phyloP scores from a whole-genome alignment of 495 filamentous ascomycete genomes.

The Neurospora sp. region DNA sequence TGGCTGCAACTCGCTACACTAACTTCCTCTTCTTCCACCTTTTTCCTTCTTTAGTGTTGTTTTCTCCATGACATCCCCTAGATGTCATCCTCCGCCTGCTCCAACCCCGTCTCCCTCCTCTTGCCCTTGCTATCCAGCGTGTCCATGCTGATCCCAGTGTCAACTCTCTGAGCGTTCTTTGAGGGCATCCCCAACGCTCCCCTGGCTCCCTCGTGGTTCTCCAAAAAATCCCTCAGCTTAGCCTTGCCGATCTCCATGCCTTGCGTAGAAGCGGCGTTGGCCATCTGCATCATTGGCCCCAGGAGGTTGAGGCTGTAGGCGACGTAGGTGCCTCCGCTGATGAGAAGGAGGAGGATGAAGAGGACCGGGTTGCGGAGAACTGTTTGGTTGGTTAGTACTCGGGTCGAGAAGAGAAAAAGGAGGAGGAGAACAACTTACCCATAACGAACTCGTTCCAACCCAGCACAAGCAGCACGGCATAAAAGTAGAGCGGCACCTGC shows the following conservation, averaged over 20 bases:
- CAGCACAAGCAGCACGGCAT: slow-evolving; percentile 73
- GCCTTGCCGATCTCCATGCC: slow-evolving; percentile 84
- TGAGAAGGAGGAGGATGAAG: slow-evolving; percentile 76
- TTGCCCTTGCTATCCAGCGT: slow-evolving; percentile 52
- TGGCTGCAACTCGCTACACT: neutral
- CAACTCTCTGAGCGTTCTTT: slow-evolving; percentile 17
- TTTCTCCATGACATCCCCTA: neutral
- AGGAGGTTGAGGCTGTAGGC: slow-evolving; percentile 90
- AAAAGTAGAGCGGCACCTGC: slow-evolving; percentile 92
- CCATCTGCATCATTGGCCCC: slow-evolving; percentile 92
- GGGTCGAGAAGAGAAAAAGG: neutral
- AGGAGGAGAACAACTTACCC: slow-evolving; percentile 45
- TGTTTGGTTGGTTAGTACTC: slow-evolving; percentile 33
- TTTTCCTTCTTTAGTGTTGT: too few relatives aligned
- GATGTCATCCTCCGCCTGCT: slow-evolving; percentile 34
- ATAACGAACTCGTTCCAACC: slow-evolving; percentile 96
- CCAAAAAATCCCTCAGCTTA: slow-evolving; percentile 76
- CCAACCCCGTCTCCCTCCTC: slow-evolving; percentile 30
- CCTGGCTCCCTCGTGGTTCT: slow-evolving; percentile 66
- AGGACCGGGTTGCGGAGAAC: slow-evolving; percentile 88
- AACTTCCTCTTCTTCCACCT: neutral
- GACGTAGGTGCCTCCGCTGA: slow-evolving; percentile 67
- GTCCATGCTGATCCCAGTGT: slow-evolving; percentile 45
- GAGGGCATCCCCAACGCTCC: slow-evolving; percentile 67
- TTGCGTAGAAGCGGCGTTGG: slow-evolving; percentile 76